Evolutionary conservation across 108 stramenopile genomes (phyloP).

Genomic region (Epipyxis sp.): DNA sequence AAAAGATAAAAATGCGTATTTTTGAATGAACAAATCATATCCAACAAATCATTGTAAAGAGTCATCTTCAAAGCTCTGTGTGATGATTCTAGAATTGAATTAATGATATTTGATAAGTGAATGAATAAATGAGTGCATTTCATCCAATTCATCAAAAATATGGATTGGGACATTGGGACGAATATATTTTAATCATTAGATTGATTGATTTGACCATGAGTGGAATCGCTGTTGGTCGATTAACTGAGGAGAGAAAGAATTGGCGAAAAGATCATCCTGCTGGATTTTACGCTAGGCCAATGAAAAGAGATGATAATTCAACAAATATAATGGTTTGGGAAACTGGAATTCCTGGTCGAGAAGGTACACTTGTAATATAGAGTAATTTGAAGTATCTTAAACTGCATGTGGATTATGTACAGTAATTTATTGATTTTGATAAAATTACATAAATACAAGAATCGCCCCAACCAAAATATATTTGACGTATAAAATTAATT

Average conservation of each 20-base stretch:
- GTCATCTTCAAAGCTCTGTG: too few species aligned
- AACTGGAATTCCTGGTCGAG: slow-evolving; percentile 87
- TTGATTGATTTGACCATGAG: slow-evolving; percentile 28
- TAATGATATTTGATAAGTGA: too few species aligned
- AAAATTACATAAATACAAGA: too few species aligned
- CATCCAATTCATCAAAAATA: too few species aligned
- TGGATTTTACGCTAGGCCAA: slow-evolving; percentile 92
- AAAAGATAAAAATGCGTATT: too few species aligned
- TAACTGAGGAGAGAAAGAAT: slow-evolving; percentile 83
- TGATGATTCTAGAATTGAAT: too few species aligned
- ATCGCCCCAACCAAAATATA: not conserved
- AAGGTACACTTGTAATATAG: slow-evolving; percentile 28
- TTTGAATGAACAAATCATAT: too few species aligned
- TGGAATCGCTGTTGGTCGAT: slow-evolving; percentile 55
- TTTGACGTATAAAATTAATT: not conserved
- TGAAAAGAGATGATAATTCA: slow-evolving; percentile 75
- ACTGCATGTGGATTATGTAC: not conserved
- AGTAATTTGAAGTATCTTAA: not conserved
- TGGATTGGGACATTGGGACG: too few species aligned
- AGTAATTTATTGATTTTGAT: not conserved
- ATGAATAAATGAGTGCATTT: too few species aligned
- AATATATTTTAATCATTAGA: too few species aligned
- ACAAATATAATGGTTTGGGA: slow-evolving; percentile 92
- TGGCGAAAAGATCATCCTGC: slow-evolving; percentile 87
- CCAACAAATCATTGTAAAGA: too few species aligned